Base-by-base conservation (phyloP, 2,329 filamentous ascomycete species). In the Conoideocrella luteorostrata region DNA sequence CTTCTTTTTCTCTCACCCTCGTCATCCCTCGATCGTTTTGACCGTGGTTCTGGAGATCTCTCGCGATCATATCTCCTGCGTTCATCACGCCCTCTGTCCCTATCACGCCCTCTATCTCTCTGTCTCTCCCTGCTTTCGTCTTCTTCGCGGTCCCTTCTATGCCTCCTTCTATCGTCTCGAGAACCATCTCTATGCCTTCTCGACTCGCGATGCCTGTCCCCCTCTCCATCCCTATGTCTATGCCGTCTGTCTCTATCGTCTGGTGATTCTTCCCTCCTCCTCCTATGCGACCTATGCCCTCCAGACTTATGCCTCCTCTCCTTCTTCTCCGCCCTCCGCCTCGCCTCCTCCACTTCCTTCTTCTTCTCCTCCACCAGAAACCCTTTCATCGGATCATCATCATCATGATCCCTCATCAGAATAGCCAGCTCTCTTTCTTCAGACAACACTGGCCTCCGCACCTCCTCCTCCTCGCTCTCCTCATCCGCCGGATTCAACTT, bases 351-450 rank as follows among this genome's bases (percentile, higher is more conserved):
- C 11, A 95, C 78, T 61, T 95, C 88, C 60, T 88, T 88, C 65
- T 86, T 89, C 75, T 97, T 96, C 66, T 95, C 86, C 50, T 91
- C 79, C 41, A 96, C 81, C 50, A 97, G 61, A 56, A 87, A 96
- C 29, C 80, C 81, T 66, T 95, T 96, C 93, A 98, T 98, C 0
- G 93, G 93, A 62, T 98, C 93, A 48, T 97, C 91, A 20, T 96
- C 90, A 52, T 97, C 93, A 51, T 94, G 85, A 13, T 91, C 82
- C 43, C 77, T 70, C 41, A 94, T 80, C 44, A 97, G 63, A 35
- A 80, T 75, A 40, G 80, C 79, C 39, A 97, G 66, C 60, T 97
- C 90, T 44, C 72, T 70, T 67, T 97, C 90, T 59, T 96, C 90
- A 48, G 80, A 84, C 10, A 95, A 64, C 69, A 86, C 64, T 2